phyloP scores from a whole-genome alignment of 1,284 basidiomycete genomes.

The Singerocomus rubriflavus region DNA sequence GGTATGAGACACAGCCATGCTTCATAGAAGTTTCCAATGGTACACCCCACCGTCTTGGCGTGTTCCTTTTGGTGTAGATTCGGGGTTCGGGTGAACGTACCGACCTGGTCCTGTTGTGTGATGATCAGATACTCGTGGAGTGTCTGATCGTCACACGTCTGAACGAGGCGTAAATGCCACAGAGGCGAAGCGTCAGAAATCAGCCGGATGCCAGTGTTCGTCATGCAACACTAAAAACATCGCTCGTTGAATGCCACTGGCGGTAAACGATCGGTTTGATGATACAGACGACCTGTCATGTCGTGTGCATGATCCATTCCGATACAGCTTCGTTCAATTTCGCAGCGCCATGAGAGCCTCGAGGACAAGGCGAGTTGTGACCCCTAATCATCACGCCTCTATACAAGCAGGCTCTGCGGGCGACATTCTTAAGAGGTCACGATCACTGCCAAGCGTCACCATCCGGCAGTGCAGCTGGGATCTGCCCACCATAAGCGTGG shows the following conservation, averaged over 20 bases:
- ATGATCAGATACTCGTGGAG: neutral
- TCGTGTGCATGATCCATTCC: neutral
- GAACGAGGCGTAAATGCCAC: neutral
- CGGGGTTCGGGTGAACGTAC: neutral
- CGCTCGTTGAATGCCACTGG: neutral
- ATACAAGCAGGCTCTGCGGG: neutral
- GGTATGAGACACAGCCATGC: constrained; percentile 8
- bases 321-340: neutral
- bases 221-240: neutral
- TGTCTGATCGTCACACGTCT: neutral
- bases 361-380: constrained; percentile 20
- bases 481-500: neutral
- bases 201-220: neutral
- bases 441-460: neutral
- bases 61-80: constrained; percentile 2
- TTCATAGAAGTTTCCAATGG: neutral
- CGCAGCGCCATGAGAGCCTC: constrained; percentile 5
- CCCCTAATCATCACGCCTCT: neutral
- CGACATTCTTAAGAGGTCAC: neutral
- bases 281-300: neutral
- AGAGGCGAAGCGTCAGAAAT: neutral
- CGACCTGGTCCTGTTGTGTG: neutral
- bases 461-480: neutral
- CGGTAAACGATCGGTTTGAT: constrained; percentile 13
- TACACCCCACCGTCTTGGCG: constrained; percentile 10